Conservation (phyloP, 2,329 filamentous ascomycete species). For the Colletotrichum musae region DNA sequence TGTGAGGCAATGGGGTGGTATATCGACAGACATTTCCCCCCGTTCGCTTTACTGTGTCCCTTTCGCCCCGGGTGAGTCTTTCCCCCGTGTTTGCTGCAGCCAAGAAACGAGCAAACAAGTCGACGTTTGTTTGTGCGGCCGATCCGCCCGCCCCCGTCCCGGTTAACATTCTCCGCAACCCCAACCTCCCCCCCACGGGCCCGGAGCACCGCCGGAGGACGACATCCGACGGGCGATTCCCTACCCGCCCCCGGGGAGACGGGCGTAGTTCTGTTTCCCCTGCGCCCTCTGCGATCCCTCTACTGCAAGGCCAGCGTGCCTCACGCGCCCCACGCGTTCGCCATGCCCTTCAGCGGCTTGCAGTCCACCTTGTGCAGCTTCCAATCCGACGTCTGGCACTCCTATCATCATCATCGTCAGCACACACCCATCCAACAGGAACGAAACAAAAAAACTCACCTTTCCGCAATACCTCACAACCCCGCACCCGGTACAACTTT, state of each 20-base stretch:
- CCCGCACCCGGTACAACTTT: conserved; percentile 60
- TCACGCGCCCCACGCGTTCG: conserved; percentile 51
- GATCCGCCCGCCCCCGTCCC: neutral
- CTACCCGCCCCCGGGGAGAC: too few species aligned
- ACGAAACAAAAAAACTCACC: conserved; percentile 49
- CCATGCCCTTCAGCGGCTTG: conserved; percentile 58
- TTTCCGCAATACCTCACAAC: conserved; percentile 62
- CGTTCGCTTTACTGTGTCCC: too few species aligned
- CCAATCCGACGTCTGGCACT: conserved; percentile 61
- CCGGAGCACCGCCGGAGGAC: neutral
- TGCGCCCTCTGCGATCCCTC: conserved; percentile 37
- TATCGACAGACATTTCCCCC: too few species aligned
- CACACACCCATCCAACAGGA: neutral
- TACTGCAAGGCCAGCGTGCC: too few species aligned
- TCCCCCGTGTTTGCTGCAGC: too few species aligned
- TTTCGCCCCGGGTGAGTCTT: too few species aligned
- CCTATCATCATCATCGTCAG: conserved; percentile 46
- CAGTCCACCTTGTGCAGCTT: conserved; percentile 60
- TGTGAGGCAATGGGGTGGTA: too few species aligned
- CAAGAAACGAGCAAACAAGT: too few species aligned
- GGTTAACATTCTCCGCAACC: conserved; percentile 10
- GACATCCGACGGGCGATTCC: neutral
- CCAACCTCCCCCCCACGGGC: neutral
- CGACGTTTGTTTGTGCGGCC: neutral
- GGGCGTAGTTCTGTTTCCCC: neutral